These are phyloP conservation scores for Eragrostis nindensis DNA, from an alignment of 176 grass and related monocot genomes.

Conservation along the genomic window DNA sequence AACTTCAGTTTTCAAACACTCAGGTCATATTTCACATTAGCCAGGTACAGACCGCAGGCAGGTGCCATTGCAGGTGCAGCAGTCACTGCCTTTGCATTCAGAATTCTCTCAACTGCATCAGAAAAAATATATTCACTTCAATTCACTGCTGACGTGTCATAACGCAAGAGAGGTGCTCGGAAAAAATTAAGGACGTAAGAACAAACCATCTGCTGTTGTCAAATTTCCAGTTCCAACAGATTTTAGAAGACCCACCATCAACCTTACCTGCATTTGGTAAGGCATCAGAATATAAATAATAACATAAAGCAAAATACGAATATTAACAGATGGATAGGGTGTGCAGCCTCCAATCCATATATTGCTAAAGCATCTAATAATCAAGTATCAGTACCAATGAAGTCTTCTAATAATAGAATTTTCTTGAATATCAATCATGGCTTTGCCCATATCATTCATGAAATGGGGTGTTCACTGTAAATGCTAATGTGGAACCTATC, in stretches of 20 bases:
- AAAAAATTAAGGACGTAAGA: slow-evolving; percentile 39
- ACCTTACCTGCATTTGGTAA: slow-evolving; percentile 68
- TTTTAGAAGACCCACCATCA: slow-evolving; percentile 97
- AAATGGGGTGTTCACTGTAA: not conserved
- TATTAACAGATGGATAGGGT: not conserved
- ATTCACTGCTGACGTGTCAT: slow-evolving; percentile 23
- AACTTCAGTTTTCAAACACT: slow-evolving; percentile 39
- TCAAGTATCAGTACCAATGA: slow-evolving; percentile 18
- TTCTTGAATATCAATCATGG: not conserved
- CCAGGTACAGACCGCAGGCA: slow-evolving; percentile 86
- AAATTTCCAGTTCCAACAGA: slow-evolving; percentile 79
- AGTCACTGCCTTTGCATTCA: slow-evolving; percentile 72
- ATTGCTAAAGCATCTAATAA: slow-evolving; percentile 18
- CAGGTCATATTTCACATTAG: slow-evolving; percentile 86
- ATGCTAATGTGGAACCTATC: not conserved
- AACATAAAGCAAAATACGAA: not conserved
- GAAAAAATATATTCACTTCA: slow-evolving; percentile 34
- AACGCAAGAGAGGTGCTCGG: slow-evolving; percentile 17
- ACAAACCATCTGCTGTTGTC: slow-evolving; percentile 67
- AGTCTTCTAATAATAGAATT: slow-evolving; percentile 1
- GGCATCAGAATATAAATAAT: slow-evolving; percentile 28
- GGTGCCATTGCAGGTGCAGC: slow-evolving; percentile 92
- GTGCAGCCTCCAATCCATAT: not conserved
- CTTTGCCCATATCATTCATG: slow-evolving; percentile 6
- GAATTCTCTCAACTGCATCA: slow-evolving; percentile 81